Conservation (phyloP, 2,329 filamentous ascomycete species). For the Waltergamsia citrina region DNA sequence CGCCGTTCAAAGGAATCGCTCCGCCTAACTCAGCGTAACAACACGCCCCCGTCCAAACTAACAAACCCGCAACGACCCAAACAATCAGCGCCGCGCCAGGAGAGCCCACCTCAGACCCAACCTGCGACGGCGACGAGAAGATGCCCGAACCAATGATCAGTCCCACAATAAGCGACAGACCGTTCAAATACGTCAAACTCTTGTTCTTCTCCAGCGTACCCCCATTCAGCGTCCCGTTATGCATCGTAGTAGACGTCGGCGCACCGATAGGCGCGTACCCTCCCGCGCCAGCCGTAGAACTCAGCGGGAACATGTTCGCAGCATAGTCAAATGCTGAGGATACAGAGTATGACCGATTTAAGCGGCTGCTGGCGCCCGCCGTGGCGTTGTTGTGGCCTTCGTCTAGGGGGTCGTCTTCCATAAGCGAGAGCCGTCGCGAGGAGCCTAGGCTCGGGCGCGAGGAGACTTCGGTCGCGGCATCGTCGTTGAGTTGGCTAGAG, state of each 20-base stretch:
- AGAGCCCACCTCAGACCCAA: constrained; percentile 85
- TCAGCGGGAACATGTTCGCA: constrained; percentile 85
- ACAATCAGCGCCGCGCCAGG: constrained; percentile 85
- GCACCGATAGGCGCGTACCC: constrained; percentile 83
- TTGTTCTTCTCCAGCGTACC: constrained; percentile 91
- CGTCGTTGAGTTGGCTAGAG: constrained; percentile 49
- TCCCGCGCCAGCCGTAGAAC: constrained; percentile 60
- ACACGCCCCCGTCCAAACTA: constrained; percentile 92
- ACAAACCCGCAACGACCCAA: constrained; percentile 81
- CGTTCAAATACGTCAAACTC: constrained; percentile 89
- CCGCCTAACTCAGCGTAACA: constrained; percentile 95
- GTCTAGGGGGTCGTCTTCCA: constrained; percentile 68
- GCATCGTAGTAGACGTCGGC: constrained; percentile 46
- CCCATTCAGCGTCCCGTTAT: constrained; percentile 49
- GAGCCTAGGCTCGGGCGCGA: constrained; percentile 84
- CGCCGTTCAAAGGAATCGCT: constrained; percentile 91
- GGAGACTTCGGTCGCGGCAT: constrained; percentile 50
- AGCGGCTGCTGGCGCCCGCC: constrained; percentile 21
- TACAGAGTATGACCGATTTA: constrained; percentile 70
- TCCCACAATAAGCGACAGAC: constrained; percentile 81
- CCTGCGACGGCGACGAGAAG: constrained; percentile 88
- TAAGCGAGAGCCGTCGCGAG: constrained; percentile 80
- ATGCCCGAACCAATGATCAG: constrained; percentile 95
- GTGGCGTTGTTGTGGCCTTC: constrained; percentile 48
- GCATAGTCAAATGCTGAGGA: constrained; percentile 94